Conservation (phyloP, 352 stramenopile species). For the Saprolegnia parasitica region DNA sequence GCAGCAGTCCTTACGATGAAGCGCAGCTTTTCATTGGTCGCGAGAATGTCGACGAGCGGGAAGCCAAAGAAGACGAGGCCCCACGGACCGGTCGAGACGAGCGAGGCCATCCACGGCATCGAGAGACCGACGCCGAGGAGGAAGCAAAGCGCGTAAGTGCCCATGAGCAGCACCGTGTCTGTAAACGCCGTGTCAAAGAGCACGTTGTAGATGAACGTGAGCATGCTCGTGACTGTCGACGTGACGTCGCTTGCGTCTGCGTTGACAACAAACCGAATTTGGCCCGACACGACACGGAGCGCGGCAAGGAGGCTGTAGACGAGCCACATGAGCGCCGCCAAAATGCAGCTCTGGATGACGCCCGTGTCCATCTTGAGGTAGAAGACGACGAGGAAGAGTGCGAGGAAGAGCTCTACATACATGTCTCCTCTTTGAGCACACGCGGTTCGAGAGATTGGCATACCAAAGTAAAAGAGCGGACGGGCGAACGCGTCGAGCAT, state of each 20-base stretch:
- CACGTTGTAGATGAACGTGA: conserved; percentile 25
- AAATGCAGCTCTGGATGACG: not conserved
- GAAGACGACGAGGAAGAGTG: conserved; percentile 21
- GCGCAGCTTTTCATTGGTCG: conserved; percentile 27
- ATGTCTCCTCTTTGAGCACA: no score
- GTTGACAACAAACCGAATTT: conserved; percentile 22
- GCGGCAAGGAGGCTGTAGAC: conserved; percentile 1
- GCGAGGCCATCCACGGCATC: conserved; percentile 2
- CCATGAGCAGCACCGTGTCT: conserved; percentile 6
- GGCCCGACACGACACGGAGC: conserved; percentile 13
- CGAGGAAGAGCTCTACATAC: conserved; percentile 23
- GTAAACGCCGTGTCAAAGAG: conserved; percentile 20
- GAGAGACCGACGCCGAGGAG: conserved; percentile 20
- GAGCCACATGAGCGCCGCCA: not conserved
- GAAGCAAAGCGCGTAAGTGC: conserved; percentile 25
- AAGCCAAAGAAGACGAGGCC: conserved; percentile 29
- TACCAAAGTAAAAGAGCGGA: conserved; percentile 22
- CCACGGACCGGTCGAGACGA: conserved; percentile 22
- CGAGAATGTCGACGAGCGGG: conserved; percentile 25
- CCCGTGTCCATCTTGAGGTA: conserved; percentile 22
- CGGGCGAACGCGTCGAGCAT: conserved; percentile 3
- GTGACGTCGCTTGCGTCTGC: not conserved
- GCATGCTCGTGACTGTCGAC: conserved; percentile 2
- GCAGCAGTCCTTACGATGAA: conserved; percentile 8
- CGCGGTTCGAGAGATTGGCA: not conserved